Evolutionary conservation across 148 eudicot genomes (phyloP), one percentile per base, ranked within the genome.

Genomic region (Vaccinium myrtillus): DNA sequence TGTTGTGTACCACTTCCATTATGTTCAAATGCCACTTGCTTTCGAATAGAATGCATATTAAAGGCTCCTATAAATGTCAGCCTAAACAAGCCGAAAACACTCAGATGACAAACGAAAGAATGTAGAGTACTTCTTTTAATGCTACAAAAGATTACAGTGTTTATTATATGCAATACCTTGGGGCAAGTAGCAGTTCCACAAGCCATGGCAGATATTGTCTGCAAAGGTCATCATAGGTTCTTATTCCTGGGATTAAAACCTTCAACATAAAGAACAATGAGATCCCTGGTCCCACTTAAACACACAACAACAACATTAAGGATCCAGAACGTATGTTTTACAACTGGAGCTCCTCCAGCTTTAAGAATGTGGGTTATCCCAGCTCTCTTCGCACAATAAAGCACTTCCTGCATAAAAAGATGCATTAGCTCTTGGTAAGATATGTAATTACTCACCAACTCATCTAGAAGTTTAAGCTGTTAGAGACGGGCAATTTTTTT

Each of bases 141-240:
- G 15, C 71, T 18, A n/a, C n/a, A 46, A 43, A 81, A 65, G 21
- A 61, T 36, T 18, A 59, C 55, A 65, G 46, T 43, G 46, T 43
- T 43, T 90, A 97, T 98, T 98, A 43, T 43, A 43, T 43, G 46
- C 46, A 43, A 43, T 43, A 43, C 46, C 46, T 43, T 43, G 6
- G 46, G 98, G 85, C 99, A 97, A 74, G 98, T 94, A 23, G 92
- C 79, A n/a, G 99, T 97, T 63, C 99, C 99, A 98, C 99, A 97
- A 55, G 99, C 99, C 99, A 97, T 95, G 86, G 99, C 98, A 90
- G 98, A 87, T 83, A 97, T 95, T 54, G 99, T 98, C 98, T 95
- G 87, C 80, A 88, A 87, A 86, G 82, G 43, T 65, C 36, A 78
- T 51, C 69, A 84, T 4, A 16, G 69, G 39, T 36, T 81, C 49